These are phyloP conservation scores for Ulota crispa DNA, from an alignment of 225 moss, liverwort and hornwort species.

Conservation along the genomic window DNA sequence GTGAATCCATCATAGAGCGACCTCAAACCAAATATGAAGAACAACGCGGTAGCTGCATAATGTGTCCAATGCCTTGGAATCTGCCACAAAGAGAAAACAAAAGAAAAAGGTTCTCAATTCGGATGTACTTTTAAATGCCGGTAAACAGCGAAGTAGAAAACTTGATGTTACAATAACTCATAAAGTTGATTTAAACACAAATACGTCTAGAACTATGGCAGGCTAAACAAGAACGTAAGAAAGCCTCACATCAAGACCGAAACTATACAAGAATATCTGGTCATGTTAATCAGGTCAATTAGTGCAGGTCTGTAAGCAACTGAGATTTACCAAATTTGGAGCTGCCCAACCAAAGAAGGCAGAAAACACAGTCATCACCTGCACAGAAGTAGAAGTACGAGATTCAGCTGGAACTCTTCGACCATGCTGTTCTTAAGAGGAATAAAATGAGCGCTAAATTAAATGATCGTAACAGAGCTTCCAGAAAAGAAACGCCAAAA, in stretches of 20 bases:
- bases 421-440: background rate
- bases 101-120: background rate
- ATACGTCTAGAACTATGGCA: background rate
- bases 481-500: background rate
- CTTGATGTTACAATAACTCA: background rate
- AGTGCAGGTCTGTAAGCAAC: background rate
- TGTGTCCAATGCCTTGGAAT: constrained; percentile 82
- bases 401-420: constrained; percentile 13
- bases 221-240: constrained; percentile 3
- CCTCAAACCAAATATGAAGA: constrained; percentile 84
- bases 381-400: constrained; percentile 24
- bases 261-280: background rate
- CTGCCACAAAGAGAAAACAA: constrained; percentile 37
- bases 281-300: background rate
- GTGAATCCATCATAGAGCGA: constrained; percentile 86
- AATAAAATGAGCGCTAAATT: background rate
- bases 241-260: constrained; percentile 7
- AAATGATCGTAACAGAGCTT: background rate
- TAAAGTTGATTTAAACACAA: background rate
- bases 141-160: background rate
- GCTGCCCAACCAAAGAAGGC: constrained; percentile 97
- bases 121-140: background rate
- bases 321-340: constrained; percentile 73
- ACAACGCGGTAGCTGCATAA: constrained; percentile 80
- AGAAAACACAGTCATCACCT: constrained; percentile 93